These are phyloP conservation scores for Mesembryanthemum crystallinum DNA, from an alignment of 148 eudicot species.

Conservation along the genomic window DNA sequence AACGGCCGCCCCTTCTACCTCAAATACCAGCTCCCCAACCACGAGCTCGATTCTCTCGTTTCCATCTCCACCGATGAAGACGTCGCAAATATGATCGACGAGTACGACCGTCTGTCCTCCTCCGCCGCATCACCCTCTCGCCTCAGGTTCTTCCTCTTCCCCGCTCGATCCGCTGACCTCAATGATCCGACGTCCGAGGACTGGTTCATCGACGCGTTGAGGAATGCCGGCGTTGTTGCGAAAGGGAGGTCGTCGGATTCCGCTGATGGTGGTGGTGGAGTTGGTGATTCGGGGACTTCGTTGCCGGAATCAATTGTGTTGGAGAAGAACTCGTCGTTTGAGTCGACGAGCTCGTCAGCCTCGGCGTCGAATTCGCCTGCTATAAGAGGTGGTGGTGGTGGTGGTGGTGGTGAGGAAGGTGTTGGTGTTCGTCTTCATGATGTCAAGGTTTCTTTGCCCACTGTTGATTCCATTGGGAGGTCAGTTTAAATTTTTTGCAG, in stretches of 20 bases:
- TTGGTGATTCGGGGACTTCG: constrained; percentile 15
- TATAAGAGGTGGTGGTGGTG: constrained; percentile 41
- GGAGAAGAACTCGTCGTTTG: constrained; percentile 68
- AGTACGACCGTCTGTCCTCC: constrained; percentile 45
- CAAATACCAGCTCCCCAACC: constrained; percentile 78
- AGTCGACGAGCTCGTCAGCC: constrained; percentile 65
- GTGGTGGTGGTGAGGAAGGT: constrained; percentile 39
- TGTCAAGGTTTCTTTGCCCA: constrained; percentile 42
- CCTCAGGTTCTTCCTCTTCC: constrained; percentile 68
- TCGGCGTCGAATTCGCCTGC: constrained; percentile 54
- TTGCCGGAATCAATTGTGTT: constrained; percentile 51
- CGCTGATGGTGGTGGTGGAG: constrained; percentile 24
- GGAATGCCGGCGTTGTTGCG: constrained; percentile 39
- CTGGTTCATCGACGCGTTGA: constrained; percentile 64
- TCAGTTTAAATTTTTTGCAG: too few relatives aligned
- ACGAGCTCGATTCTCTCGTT: constrained; percentile 78
- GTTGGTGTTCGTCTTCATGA: constrained; percentile 30
- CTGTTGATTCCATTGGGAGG: constrained; percentile 62
- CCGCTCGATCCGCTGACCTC: constrained; percentile 31
- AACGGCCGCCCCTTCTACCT: constrained; percentile 42
- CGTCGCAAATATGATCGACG: constrained; percentile 75
- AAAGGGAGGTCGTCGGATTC: constrained; percentile 38
- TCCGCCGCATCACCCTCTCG: constrained; percentile 45
- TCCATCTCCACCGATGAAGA: constrained; percentile 79
- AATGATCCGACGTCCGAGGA: constrained; percentile 51